These are phyloP conservation scores for Fusarium piperis DNA, from an alignment of 2,329 filamentous ascomycete species.

Conservation along the genomic window DNA sequence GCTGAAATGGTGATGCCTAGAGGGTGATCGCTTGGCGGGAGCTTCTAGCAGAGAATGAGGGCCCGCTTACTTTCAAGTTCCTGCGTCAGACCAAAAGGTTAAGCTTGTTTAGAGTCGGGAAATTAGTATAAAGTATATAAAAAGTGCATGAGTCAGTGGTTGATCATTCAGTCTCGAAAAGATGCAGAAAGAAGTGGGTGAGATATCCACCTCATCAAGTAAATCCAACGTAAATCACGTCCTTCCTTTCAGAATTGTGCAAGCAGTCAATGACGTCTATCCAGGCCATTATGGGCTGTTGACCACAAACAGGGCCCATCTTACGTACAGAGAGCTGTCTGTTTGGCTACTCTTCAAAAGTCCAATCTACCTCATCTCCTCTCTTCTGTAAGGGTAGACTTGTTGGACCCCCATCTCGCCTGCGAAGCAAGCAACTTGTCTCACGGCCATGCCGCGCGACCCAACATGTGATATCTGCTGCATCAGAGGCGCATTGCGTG, in stretches of 20 bases:
- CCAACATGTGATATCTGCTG: conserved; percentile 8
- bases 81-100: neutral
- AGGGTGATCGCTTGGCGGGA: neutral
- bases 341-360: neutral
- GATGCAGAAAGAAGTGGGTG: neutral
- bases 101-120: neutral
- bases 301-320: neutral
- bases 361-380: neutral
- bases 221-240: neutral
- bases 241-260: no score
- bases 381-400: neutral
- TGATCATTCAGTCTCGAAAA: neutral
- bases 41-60: neutral
- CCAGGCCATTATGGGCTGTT: neutral
- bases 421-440: neutral
- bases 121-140: neutral
- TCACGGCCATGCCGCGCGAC: conserved; percentile 13
- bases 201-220: neutral
- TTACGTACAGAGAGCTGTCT: neutral
- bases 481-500: conserved; percentile 2
- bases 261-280: neutral
- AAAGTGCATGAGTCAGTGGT: neutral
- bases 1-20: conserved; percentile 21
- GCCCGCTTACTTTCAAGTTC: neutral
- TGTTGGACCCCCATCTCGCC: neutral